These are phyloP conservation scores for Skeletonema menzelii DNA, from an alignment of 108 stramenopile genomes.

Conservation along the genomic window DNA sequence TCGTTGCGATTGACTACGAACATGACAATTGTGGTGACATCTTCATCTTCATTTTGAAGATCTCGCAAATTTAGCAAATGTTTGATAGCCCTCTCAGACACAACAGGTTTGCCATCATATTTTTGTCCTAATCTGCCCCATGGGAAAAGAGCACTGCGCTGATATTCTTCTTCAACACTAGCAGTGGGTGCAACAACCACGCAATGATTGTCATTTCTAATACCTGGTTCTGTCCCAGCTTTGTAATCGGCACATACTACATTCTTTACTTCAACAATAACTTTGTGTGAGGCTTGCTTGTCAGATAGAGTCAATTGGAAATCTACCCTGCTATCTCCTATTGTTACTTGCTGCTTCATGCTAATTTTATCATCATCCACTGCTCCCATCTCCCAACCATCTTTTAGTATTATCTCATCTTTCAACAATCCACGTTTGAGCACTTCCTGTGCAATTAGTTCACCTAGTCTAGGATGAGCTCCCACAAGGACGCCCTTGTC, in stretches of 20 bases:
- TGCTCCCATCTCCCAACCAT: constrained; percentile 24
- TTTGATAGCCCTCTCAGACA: constrained; percentile 44
- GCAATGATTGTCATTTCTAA: constrained; percentile 34
- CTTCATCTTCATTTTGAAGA: constrained; percentile 14
- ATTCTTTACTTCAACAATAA: constrained; percentile 50
- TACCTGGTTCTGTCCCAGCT: constrained; percentile 24
- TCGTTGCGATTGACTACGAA: constrained; percentile 44
- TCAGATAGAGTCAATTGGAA: constrained; percentile 24
- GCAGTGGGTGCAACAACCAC: constrained; percentile 29
- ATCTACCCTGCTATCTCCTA: constrained; percentile 45
- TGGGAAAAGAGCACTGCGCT: constrained; percentile 35
- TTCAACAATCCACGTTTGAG: constrained; percentile 28
- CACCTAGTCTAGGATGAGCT: constrained; percentile 44
- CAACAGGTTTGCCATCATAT: constrained; percentile 38
- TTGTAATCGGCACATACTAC: constrained; percentile 47
- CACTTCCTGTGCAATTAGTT: constrained; percentile 35
- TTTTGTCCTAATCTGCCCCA: constrained; percentile 39
- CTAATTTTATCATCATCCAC: constrained; percentile 16
- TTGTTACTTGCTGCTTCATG: constrained; percentile 35
- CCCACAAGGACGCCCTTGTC: constrained; percentile 35
- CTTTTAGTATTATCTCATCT: constrained; percentile 18
- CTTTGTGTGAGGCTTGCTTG: constrained; percentile 6
- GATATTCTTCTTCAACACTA: constrained; percentile 6
- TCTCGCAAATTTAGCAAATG: constrained; percentile 43
- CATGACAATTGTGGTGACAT: constrained; percentile 36